Conservation (phyloP, 768 basidiomycete genomes). For the Albatrellus ellisii region DNA sequence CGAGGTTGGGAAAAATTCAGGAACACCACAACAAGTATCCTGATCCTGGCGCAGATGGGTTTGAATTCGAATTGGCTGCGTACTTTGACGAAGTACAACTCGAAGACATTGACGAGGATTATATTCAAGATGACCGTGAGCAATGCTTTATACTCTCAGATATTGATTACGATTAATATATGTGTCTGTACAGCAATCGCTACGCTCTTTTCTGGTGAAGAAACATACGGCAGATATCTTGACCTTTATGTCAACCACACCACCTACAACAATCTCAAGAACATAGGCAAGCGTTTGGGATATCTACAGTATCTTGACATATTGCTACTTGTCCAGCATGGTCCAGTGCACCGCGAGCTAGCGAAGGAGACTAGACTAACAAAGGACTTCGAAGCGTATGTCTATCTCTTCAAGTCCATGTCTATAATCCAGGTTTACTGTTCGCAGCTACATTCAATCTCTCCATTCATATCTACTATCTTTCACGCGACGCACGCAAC, state of each 20-base stretch:
- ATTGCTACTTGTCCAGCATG: constrained; percentile 52
- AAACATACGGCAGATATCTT: constrained; percentile 87
- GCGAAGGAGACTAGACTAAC: constrained; percentile 50
- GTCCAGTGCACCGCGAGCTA: constrained; percentile 53
- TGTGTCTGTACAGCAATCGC: constrained; percentile 43
- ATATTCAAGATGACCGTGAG: constrained; percentile 77
- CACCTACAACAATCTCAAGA: constrained; percentile 81
- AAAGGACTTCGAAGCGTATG: constrained; percentile 73
- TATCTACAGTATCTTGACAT: constrained; percentile 92
- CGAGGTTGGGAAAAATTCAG: constrained; percentile 90
- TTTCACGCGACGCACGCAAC: constrained; percentile 76
- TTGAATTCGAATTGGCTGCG: constrained; percentile 74
- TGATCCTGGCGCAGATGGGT: constrained; percentile 67
- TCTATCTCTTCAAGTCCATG: constrained; percentile 9
- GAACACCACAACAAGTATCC: constrained; percentile 96
- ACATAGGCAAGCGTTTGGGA: constrained; percentile 67
- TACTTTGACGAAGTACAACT: constrained; percentile 69
- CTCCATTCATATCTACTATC: constrained; percentile 78
- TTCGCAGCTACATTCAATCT: constrained; percentile 76
- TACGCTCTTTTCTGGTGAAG: constrained; percentile 90
- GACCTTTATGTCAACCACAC: constrained; percentile 86
- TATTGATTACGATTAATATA: neutral
- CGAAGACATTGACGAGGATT: constrained; percentile 55
- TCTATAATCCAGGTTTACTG: constrained; percentile 8
- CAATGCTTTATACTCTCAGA: constrained; percentile 42